These are phyloP conservation scores for Ascosphaera apis DNA, from an alignment of 2,329 filamentous ascomycete species.

Conservation along the genomic window DNA sequence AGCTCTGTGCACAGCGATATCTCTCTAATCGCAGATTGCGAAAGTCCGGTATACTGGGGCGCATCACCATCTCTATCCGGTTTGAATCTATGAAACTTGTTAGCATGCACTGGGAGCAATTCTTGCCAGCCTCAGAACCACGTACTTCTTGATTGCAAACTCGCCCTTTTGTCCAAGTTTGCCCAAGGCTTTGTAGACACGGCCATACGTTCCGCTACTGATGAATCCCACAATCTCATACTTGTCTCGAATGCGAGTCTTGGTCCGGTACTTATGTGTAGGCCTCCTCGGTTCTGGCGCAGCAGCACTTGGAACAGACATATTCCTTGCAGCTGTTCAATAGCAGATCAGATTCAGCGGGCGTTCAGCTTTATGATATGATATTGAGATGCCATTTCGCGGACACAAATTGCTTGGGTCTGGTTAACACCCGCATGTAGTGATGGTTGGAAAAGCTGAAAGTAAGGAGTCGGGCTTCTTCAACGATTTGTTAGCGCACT, in stretches of 20 bases:
- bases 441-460: too few species aligned
- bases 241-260: slow-evolving; percentile 72
- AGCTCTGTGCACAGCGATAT: slow-evolving; percentile 94
- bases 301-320: slow-evolving; percentile 9
- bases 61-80: slow-evolving; percentile 94
- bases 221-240: slow-evolving; percentile 98
- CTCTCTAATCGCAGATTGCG: slow-evolving; percentile 87
- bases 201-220: slow-evolving; percentile 89
- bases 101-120: slow-evolving; percentile 5
- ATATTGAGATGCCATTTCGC: too few species aligned
- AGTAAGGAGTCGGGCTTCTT: too few species aligned
- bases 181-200: slow-evolving; percentile 84
- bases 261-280: slow-evolving; percentile 34
- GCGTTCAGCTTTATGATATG: too few species aligned
- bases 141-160: slow-evolving; percentile 92
- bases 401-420: too few species aligned
- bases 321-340: background rate
- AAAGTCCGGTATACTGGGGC: slow-evolving; percentile 88
- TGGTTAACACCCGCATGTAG: too few species aligned
- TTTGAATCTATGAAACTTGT: slow-evolving; percentile 40
- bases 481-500: too few species aligned
- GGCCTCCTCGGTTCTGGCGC: slow-evolving; percentile 17
- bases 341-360: too few species aligned
- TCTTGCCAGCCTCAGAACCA: slow-evolving; percentile 3
- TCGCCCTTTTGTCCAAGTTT: slow-evolving; percentile 52